phyloP scores from a whole-genome alignment of 805 yeast species.

The Cephaloascus albidus region DNA sequence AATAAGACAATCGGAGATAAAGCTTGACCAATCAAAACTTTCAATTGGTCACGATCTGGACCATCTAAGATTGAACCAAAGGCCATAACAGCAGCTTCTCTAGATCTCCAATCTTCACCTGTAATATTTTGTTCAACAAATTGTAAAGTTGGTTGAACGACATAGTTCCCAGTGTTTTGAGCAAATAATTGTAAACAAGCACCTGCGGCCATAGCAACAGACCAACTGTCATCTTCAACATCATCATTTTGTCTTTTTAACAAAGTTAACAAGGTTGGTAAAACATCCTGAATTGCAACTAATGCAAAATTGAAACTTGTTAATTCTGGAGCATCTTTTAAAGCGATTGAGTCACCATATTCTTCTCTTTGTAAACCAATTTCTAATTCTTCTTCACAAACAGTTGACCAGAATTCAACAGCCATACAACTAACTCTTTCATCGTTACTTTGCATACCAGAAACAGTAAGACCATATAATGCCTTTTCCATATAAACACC shows the following conservation, averaged over 20 bases:
- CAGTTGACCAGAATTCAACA: conserved; percentile 98
- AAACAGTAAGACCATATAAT: conserved; percentile 76
- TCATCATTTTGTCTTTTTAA: conserved; percentile 88
- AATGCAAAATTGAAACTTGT: conserved; percentile 73
- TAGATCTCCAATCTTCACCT: conserved; percentile 63
- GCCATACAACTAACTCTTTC: conserved; percentile 96
- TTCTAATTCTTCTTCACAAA: conserved; percentile 95
- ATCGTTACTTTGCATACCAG: conserved; percentile 80
- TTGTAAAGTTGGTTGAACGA: conserved; percentile 74
- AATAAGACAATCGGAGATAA: conserved; percentile 66
- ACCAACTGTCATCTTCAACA: conserved; percentile 95
- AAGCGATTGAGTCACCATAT: conserved; percentile 29
- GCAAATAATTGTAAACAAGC: conserved; percentile 93
- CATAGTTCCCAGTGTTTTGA: conserved; percentile 77
- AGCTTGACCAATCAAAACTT: conserved; percentile 69
- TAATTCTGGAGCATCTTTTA: conserved; percentile 27
- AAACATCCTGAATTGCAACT: conserved; percentile 73
- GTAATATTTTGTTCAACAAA: conserved; percentile 74
- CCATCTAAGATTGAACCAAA: conserved; percentile 96
- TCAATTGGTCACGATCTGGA: conserved; percentile 67
- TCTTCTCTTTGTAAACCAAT: conserved; percentile 62
- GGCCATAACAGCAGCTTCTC: conserved; percentile 99
- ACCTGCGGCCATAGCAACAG: conserved; percentile 97
- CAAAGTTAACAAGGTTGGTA: conserved; percentile 75
- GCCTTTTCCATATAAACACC: conserved; percentile 96